Conservation (phyloP, 768 basidiomycete genomes). For the Boletus vinaceobasis region DNA sequence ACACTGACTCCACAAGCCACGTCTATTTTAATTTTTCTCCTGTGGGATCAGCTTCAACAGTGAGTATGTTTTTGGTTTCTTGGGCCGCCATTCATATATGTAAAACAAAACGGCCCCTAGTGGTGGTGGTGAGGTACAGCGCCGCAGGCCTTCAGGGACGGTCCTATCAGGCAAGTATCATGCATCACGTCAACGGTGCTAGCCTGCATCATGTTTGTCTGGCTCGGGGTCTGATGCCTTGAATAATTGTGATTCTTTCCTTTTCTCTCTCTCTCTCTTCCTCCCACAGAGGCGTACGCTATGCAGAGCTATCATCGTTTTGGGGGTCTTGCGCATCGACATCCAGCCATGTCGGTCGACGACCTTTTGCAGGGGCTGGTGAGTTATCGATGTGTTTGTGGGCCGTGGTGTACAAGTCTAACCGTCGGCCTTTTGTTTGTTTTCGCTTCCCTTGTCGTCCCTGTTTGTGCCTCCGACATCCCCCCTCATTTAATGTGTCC, state of each 20-base stretch:
- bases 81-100: background rate
- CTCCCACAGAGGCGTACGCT: background rate
- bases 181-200: background rate
- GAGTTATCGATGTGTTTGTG: background rate
- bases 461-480: background rate
- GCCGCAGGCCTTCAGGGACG: background rate
- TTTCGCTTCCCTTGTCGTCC: background rate
- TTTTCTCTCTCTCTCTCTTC: background rate
- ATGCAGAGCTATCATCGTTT: slow-evolving; percentile 10
- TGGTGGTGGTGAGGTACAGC: background rate
- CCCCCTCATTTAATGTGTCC: background rate
- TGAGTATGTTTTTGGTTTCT: background rate
- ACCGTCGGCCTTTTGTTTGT: background rate
- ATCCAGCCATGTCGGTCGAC: slow-evolving; percentile 12
- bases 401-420: background rate
- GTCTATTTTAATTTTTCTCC: background rate
- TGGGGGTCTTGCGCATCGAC: background rate
- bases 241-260: background rate
- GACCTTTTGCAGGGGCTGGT: slow-evolving; percentile 12
- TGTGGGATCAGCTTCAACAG: background rate
- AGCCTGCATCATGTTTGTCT: background rate
- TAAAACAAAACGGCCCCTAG: background rate
- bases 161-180: background rate
- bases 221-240: background rate
- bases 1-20: background rate